Conservation (phyloP, 768 basidiomycete genomes). For the Candolleomyces eurysporus region DNA sequence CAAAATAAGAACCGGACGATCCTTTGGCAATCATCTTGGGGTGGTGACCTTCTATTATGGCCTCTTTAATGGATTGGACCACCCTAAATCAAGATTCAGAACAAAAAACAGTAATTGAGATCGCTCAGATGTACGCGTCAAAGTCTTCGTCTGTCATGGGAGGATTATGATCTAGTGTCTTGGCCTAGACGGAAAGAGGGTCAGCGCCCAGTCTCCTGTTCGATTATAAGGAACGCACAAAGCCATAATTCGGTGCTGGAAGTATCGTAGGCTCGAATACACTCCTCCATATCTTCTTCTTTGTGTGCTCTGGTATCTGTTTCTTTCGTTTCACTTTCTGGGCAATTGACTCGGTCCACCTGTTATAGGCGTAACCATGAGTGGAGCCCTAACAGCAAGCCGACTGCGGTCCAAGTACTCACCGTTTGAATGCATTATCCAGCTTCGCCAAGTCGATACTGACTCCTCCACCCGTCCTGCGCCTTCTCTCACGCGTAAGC, state of each 20-base stretch:
- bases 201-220: constrained; percentile 4
- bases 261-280: constrained; percentile 69
- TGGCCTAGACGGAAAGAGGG: constrained; percentile 42
- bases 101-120: not conserved
- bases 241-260: constrained; percentile 30
- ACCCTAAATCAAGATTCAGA: constrained; percentile 37
- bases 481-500: constrained; percentile 30
- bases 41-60: constrained; percentile 76
- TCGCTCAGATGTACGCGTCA: constrained; percentile 50
- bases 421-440: constrained; percentile 84
- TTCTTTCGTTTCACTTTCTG: constrained; percentile 83
- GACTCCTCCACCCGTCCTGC: constrained; percentile 47
- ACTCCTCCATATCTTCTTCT: constrained; percentile 75
- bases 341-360: constrained; percentile 86
- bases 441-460: constrained; percentile 78
- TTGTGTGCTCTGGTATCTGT: constrained; percentile 58
- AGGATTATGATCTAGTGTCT: constrained; percentile 78
- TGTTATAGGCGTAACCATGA: constrained; percentile 19
- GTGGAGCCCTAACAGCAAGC: not conserved
- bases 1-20: constrained; percentile 89
- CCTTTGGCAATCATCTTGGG: constrained; percentile 91
- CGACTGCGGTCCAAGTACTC: not conserved
- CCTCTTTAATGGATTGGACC: constrained; percentile 61
- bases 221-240: constrained; percentile 28
- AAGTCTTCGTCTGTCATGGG: constrained; percentile 77